Evolutionary conservation across 2,329 filamentous ascomycete genomes (phyloP).

Genomic region (Cordyceps cateniannulata): DNA sequence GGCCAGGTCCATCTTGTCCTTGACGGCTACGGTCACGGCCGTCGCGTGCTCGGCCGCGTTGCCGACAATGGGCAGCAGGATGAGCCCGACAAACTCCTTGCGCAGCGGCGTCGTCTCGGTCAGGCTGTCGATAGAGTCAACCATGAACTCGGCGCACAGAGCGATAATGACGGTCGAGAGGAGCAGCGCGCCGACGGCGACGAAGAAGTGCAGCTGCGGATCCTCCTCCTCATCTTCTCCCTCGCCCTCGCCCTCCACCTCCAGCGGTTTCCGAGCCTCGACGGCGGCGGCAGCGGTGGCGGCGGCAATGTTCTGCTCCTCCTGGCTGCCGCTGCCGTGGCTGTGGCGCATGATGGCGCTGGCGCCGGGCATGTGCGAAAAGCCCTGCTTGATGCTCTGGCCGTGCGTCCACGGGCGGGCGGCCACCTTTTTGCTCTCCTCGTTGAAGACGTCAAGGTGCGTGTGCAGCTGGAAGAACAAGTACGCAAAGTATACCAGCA

Average conservation of each 20-base stretch:
- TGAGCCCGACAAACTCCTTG: slow-evolving; percentile 72
- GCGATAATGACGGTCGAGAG: slow-evolving; percentile 74
- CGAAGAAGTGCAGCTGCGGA: slow-evolving; percentile 65
- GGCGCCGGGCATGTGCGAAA: slow-evolving; percentile 32
- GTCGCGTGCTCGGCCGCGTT: slow-evolving; percentile 80
- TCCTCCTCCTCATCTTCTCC: slow-evolving; percentile 67
- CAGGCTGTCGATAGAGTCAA: slow-evolving; percentile 64
- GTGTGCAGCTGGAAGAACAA: slow-evolving; percentile 89
- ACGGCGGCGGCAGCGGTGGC: slow-evolving; percentile 41
- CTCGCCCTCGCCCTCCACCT: slow-evolving; percentile 41
- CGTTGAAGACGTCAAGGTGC: slow-evolving; percentile 73
- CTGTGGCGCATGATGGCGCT: slow-evolving; percentile 25
- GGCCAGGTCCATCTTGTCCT: slow-evolving; percentile 80
- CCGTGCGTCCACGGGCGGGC: slow-evolving; percentile 41
- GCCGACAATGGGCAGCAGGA: slow-evolving; percentile 75
- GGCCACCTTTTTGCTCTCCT: slow-evolving; percentile 69
- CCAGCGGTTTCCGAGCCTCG: slow-evolving; percentile 26
- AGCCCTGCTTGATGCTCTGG: slow-evolving; percentile 32
- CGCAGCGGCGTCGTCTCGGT: slow-evolving; percentile 53
- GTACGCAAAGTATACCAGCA: slow-evolving; percentile 77
- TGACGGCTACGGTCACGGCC: slow-evolving; percentile 70
- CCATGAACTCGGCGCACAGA: slow-evolving; percentile 74
- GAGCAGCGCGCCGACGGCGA: slow-evolving; percentile 65
- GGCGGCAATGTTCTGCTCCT: slow-evolving; percentile 34
- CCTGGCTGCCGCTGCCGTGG: slow-evolving; percentile 23